Percentiles rank a stretch among this genome's conserved stretches.
These are phyloP conservation scores for Gloeostereum incarnatum DNA, from an alignment of 768 basidiomycete species.

Conservation along the genomic window DNA sequence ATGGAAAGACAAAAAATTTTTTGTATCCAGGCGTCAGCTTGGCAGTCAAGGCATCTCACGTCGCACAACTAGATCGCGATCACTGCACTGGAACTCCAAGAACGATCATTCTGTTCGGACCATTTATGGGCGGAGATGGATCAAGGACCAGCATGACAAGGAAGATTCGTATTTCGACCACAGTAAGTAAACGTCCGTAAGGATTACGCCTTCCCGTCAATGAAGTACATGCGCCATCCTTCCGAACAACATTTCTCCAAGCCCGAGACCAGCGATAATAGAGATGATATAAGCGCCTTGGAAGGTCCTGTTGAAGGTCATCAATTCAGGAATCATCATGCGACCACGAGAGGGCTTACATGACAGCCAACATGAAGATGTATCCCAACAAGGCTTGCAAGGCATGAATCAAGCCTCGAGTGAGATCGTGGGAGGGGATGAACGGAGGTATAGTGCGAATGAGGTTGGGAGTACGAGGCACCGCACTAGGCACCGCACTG, in stretches of 20 bases:
- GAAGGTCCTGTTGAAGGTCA: constrained; percentile 56
- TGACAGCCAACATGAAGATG: constrained; percentile 71
- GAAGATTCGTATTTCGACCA: too few species aligned
- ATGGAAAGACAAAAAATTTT: constrained; percentile 3
- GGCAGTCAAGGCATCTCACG: background rate
- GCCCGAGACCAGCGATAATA: constrained; percentile 57
- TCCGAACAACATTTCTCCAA: constrained; percentile 71
- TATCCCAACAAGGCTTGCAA: constrained; percentile 58
- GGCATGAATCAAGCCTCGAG: constrained; percentile 57
- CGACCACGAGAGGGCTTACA: constrained; percentile 35
- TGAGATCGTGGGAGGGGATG: constrained; percentile 53
- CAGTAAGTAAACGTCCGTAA: background rate
- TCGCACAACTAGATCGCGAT: too few species aligned
- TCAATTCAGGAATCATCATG: background rate
- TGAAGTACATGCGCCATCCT: constrained; percentile 36
- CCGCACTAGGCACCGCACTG: background rate
- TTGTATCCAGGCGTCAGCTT: background rate
- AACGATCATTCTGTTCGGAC: too few species aligned
- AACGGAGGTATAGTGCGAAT: constrained; percentile 51
- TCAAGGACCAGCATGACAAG: too few species aligned
- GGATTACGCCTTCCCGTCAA: constrained; percentile 8
- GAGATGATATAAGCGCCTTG: constrained; percentile 70
- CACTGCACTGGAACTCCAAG: too few species aligned
- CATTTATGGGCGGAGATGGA: too few species aligned
- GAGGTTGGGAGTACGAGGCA: constrained; percentile 8